Conservation (phyloP, 2,329 filamentous ascomycete genomes). For the Microsporum canis region DNA sequence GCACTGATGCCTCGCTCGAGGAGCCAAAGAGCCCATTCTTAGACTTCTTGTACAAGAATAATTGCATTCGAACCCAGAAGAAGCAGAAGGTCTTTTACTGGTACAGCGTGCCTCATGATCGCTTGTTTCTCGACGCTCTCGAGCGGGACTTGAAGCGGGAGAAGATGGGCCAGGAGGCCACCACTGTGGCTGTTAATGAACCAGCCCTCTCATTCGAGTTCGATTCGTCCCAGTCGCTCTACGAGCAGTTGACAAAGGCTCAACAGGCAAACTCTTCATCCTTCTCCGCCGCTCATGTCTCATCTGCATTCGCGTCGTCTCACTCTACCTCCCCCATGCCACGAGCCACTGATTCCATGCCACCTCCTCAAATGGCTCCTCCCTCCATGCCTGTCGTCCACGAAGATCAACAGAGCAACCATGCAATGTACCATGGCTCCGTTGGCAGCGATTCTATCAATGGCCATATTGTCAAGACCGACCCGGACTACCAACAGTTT, state of each 20-base stretch:
- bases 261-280: constrained; percentile 98
- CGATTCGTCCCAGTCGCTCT: constrained; percentile 96
- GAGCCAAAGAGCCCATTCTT: constrained; percentile 98
- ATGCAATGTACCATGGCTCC: constrained; percentile 58
- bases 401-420: constrained; percentile 54
- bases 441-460: constrained; percentile 57
- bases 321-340: constrained; percentile 81
- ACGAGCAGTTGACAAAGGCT: constrained; percentile 97
- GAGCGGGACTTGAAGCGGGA: constrained; percentile 97
- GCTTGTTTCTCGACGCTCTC: constrained; percentile 90
- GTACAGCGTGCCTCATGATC: constrained; percentile 98
- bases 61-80: constrained; percentile 99
- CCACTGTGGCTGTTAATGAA: constrained; percentile 91
- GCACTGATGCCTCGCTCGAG: constrained; percentile 93
- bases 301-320: constrained; percentile 60
- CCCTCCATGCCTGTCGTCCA: constrained; percentile 47
- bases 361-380: constrained; percentile 72
- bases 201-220: constrained; percentile 97
- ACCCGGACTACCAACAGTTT: constrained; percentile 68
- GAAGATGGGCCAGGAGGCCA: constrained; percentile 98
- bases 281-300: constrained; percentile 64
- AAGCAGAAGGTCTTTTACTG: constrained; percentile 99
- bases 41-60: constrained; percentile 99
- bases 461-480: constrained; percentile 71
- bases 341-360: constrained; percentile 82